phyloP scores from a whole-genome alignment of 768 basidiomycete genomes.

The Hebeloma cylindrosporum region DNA sequence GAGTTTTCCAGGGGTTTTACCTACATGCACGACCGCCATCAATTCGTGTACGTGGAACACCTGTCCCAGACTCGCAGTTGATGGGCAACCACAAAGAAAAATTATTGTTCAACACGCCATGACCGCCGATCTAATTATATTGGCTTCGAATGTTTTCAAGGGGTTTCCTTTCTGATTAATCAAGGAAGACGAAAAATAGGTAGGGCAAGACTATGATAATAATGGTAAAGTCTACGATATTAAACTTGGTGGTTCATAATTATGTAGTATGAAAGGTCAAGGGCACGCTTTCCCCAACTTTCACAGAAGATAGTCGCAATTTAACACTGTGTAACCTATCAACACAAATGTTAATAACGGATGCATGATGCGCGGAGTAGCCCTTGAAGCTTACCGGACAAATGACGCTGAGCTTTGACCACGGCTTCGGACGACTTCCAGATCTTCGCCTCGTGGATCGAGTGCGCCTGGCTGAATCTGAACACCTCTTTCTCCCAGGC shows the following conservation, averaged over 20 bases:
- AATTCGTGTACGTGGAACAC: too few relatives aligned
- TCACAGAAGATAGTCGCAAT: conserved; percentile 21
- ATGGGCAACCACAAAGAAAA: too few relatives aligned
- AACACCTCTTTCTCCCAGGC: conserved; percentile 39
- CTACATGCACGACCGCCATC: too few relatives aligned
- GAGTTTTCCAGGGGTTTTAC: too few relatives aligned
- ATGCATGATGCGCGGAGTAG: background rate
- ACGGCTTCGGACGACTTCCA: conserved; percentile 36
- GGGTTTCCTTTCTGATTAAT: too few relatives aligned
- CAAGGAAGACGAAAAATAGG: too few relatives aligned
- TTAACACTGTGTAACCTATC: conserved; percentile 20
- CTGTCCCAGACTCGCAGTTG: too few relatives aligned
- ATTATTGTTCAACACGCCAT: too few relatives aligned
- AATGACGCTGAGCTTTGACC: conserved; percentile 21
- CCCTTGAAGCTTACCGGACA: conserved; percentile 19
- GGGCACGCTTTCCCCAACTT: background rate
- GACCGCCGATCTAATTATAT: too few relatives aligned
- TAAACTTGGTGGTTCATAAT: background rate
- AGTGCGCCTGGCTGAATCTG: conserved; percentile 38
- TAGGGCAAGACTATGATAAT: too few relatives aligned
- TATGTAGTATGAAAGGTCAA: background rate
- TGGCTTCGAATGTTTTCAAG: too few relatives aligned
- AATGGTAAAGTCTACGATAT: background rate
- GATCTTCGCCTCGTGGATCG: conserved; percentile 29
- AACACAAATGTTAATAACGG: background rate